phyloP scores from a whole-genome alignment of 768 basidiomycete species.

The Psilocybe sp. region DNA sequence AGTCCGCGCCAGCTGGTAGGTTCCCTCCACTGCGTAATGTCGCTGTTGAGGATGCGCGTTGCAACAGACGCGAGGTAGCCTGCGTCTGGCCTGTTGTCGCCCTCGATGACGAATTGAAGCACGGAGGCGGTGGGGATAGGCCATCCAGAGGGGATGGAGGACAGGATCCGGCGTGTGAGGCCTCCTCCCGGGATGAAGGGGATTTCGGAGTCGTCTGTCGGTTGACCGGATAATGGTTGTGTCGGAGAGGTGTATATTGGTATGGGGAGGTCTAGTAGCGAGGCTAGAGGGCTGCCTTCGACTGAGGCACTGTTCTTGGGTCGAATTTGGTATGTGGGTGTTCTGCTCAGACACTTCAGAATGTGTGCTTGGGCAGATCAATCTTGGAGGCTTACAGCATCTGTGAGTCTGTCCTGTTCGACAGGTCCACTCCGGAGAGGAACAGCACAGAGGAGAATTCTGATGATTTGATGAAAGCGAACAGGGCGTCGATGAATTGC shows the following conservation, averaged over 20 bases:
- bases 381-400: slow-evolving; percentile 54
- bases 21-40: slow-evolving; percentile 50
- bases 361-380: not conserved
- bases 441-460: slow-evolving; percentile 55
- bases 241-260: slow-evolving; percentile 53
- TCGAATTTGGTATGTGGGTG: slow-evolving; percentile 59
- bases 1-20: slow-evolving; percentile 71
- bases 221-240: slow-evolving; percentile 25
- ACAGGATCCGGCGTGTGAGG: slow-evolving; percentile 62
- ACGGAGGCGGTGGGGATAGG: slow-evolving; percentile 54
- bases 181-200: slow-evolving; percentile 84
- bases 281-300: slow-evolving; percentile 38
- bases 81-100: slow-evolving; percentile 78
- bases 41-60: slow-evolving; percentile 42
- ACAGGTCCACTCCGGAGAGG: slow-evolving; percentile 72
- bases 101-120: slow-evolving; percentile 77
- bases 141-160: slow-evolving; percentile 49
- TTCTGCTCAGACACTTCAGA: slow-evolving; percentile 34
- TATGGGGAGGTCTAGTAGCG: slow-evolving; percentile 45
- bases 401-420: slow-evolving; percentile 72
- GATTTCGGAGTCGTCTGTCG: slow-evolving; percentile 27
- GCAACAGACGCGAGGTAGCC: slow-evolving; percentile 54
- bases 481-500: slow-evolving; percentile 56
- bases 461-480: slow-evolving; percentile 52
- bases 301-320: slow-evolving; percentile 44